Conservation (phyloP, 164 flowering plant species). For the Liquidambar formosana region DNA sequence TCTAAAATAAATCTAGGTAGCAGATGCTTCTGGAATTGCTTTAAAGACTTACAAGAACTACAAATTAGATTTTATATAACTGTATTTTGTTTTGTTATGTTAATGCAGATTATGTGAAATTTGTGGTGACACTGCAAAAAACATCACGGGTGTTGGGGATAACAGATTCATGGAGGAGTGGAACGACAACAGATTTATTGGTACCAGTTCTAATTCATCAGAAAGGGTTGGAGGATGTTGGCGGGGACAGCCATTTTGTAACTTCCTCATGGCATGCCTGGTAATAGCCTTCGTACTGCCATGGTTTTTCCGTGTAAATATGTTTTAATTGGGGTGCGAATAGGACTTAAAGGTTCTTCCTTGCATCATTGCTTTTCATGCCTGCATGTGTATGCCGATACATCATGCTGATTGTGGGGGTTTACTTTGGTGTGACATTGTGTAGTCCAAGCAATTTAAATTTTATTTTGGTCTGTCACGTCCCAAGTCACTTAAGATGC, state of each 20-base stretch:
- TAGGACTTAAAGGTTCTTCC: not conserved
- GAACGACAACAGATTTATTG: slow-evolving; percentile 34
- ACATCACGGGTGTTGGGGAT: slow-evolving; percentile 47
- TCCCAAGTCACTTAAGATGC: not conserved
- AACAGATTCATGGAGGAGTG: slow-evolving; percentile 57
- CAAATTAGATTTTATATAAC: not conserved
- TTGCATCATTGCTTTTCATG: not conserved
- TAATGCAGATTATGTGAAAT: slow-evolving; percentile 66
- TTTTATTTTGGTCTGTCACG: not conserved
- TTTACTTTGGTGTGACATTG: no score
- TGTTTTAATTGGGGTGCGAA: slow-evolving; percentile 31
- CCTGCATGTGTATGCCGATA: not conserved
- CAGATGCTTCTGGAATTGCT: not conserved
- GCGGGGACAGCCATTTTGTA: slow-evolving; percentile 62
- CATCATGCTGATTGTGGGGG: not conserved
- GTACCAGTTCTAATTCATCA: slow-evolving; percentile 16
- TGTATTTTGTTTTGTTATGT: not conserved
- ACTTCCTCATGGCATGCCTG: slow-evolving; percentile 59
- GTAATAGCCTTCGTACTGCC: slow-evolving; percentile 59
- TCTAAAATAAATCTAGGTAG: no score
- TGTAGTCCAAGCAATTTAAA: no score
- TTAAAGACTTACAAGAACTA: not conserved
- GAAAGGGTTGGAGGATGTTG: slow-evolving; percentile 39
- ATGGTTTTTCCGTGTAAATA: slow-evolving; percentile 55
- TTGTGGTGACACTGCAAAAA: slow-evolving; percentile 61